Evolutionary conservation across 139 green algal species (phyloP).

Genomic region (Pedinophyceae sp.): DNA sequence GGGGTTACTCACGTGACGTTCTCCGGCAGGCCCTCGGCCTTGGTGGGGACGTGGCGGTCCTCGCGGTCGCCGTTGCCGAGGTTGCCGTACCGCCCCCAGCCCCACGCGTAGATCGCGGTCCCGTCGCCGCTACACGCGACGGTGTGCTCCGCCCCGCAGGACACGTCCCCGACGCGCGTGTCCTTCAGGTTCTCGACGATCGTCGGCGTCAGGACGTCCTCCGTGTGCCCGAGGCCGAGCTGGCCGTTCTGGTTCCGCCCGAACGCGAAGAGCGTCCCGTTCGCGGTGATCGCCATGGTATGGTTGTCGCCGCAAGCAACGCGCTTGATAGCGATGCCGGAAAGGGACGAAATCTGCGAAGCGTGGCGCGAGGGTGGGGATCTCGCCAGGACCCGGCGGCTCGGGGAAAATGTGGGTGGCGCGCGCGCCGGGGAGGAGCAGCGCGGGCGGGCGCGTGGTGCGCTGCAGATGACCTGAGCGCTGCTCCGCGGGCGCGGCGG

Average conservation of each 20-base stretch:
- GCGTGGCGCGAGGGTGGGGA: too few species aligned
- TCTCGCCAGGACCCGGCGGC: too few species aligned
- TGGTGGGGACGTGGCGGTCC: too few species aligned
- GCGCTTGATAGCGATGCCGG: conserved; percentile 11
- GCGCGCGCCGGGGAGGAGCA: too few species aligned
- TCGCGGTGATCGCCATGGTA: conserved; percentile 42
- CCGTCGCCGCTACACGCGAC: conserved; percentile 10
- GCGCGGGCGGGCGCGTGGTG: too few species aligned
- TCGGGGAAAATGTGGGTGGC: too few species aligned
- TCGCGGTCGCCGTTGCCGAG: conserved; percentile 50
- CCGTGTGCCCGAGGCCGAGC: conserved; percentile 51
- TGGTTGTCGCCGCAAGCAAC: conserved; percentile 81
- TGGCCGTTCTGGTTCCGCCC: conserved; percentile 65
- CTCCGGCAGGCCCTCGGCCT: neutral
- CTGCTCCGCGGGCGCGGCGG: too few species aligned
- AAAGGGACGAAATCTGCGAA: conserved; percentile 45
- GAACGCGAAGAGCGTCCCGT: conserved; percentile 49
- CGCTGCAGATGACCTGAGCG: conserved; percentile 26
- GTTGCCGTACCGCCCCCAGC: conserved; percentile 77
- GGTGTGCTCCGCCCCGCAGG: conserved; percentile 64
- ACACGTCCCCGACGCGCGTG: conserved; percentile 17
- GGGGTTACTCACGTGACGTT: too few species aligned
- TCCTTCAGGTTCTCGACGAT: conserved; percentile 35
- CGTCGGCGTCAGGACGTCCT: conserved; percentile 36
- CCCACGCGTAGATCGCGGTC: conserved; percentile 48